These are phyloP conservation scores for Dentipellis sp. DNA, from an alignment of 768 basidiomycete genomes.

Conservation along the genomic window DNA sequence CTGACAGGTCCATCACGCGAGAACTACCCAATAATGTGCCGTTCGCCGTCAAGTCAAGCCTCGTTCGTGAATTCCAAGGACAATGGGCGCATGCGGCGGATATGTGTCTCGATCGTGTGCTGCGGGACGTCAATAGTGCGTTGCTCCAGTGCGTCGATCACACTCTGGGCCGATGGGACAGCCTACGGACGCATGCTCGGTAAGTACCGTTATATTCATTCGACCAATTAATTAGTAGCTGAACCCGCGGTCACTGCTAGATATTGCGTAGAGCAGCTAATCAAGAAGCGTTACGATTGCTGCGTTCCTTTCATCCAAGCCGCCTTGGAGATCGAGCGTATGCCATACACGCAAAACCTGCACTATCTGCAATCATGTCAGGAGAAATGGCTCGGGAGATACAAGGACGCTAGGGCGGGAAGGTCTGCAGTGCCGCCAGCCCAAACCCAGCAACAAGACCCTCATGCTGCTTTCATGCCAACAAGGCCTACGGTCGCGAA, in stretches of 20 bases:
- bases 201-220: background rate
- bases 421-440: background rate
- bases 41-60: background rate
- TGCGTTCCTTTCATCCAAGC: background rate
- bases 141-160: background rate
- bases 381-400: conserved; percentile 1
- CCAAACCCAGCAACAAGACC: background rate
- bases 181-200: background rate
- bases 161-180: background rate
- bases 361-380: conserved; percentile 1
- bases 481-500: background rate
- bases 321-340: background rate
- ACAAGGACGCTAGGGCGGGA: background rate
- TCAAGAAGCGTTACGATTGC: background rate
- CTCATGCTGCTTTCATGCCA: background rate
- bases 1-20: background rate
- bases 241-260: background rate
- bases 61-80: background rate
- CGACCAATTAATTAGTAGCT: too few species aligned
- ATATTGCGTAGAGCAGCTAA: background rate
- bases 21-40: background rate
- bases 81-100: background rate
- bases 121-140: background rate
- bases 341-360: background rate
- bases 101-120: background rate